Base-by-base conservation (phyloP, 768 basidiomycete species). In the Hygrocybe coccinea region DNA sequence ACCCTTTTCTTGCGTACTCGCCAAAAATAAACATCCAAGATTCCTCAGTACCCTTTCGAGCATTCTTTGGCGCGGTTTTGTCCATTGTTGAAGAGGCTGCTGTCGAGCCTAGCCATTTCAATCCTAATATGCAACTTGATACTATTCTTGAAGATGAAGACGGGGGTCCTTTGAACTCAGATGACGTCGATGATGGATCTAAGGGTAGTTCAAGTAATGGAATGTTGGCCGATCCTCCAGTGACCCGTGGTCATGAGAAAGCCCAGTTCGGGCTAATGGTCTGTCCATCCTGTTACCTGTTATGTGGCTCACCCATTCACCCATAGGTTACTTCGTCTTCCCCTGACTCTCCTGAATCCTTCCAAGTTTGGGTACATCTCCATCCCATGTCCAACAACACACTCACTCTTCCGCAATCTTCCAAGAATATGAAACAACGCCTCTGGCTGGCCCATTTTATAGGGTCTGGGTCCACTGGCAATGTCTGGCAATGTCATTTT, bases 401-500 rank as follows among this genome's bases (percentile, higher is more conserved):
- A 38, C 52, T 61, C 57, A 45, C 45, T 29, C 59, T 60, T 50
- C 62, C 57, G 29, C 57, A 59, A 50, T 60, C 38, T 48, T 35
- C 54, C 38, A 57, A 46, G 60, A 54, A 35, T 17, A n/a, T 37
- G 57, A 21, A 59, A 58, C 56, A 52, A 51, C 57, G 60, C 55
- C 57, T 62, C 25, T 62, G 62, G 60, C 62, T 62, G 22, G 60
- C 62, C 45, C 55, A 52, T 43, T 60, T 60, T 35, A 25, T 62
- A 58, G 57, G 37, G 35, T 62, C 52, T 12, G 62, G 62, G 37
- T 63, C 62, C 22, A 60, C 61, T 52, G 61, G 61, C 56, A 60
- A 62, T 50, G 59, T 58, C 50, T 62, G 61, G 61, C 25, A 60
- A 62, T 58, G 61, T 54, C 61, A 33, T 45, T 62, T 62, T 56